phyloP scores from a whole-genome alignment of 2,329 filamentous ascomycete species.

The Endoconidiophora laricicola region DNA sequence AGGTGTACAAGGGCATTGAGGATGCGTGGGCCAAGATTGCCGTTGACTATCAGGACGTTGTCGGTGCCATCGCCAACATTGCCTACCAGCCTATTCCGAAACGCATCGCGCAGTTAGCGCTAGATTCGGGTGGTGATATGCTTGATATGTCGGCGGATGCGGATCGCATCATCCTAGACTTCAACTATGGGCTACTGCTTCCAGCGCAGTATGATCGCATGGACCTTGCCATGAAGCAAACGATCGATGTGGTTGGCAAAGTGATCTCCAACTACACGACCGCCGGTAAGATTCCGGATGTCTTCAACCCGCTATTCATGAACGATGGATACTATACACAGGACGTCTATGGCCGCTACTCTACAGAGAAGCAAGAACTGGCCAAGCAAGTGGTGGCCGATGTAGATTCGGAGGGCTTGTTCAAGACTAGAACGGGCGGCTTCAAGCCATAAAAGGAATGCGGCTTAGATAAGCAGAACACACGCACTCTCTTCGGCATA shows the following conservation, averaged over 20 bases:
- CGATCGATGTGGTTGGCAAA: conserved; percentile 14
- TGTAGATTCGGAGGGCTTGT: conserved; percentile 22
- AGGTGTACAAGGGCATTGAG: conserved; percentile 19
- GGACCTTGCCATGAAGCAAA: conserved; percentile 14
- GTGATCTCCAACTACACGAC: conserved; percentile 14
- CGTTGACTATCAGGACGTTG: conserved; percentile 11
- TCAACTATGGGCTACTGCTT: conserved; percentile 16
- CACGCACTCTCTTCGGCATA: no score
- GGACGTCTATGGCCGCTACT: conserved; percentile 24
- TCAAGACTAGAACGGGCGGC: conserved; percentile 19
- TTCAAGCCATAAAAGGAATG: conserved; percentile 16
- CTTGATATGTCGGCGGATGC: conserved; percentile 20
- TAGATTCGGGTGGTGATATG: conserved; percentile 24
- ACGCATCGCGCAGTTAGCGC: conserved; percentile 21
- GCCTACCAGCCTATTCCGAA: conserved; percentile 26
- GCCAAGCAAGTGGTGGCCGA: conserved; percentile 18
- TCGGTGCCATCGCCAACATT: conserved; percentile 16
- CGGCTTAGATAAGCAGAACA: no score
- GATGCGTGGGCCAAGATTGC: conserved; percentile 21
- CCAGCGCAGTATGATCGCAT: conserved; percentile 10
- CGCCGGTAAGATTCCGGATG: background rate
- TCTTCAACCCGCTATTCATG: conserved; percentile 20
- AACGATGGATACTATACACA: conserved; percentile 27
- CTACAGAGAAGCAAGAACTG: conserved; percentile 21
- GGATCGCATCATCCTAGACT: conserved; percentile 16